These are phyloP conservation scores for Lentinula sp. DNA, from an alignment of 768 basidiomycete genomes.

Conservation along the genomic window DNA sequence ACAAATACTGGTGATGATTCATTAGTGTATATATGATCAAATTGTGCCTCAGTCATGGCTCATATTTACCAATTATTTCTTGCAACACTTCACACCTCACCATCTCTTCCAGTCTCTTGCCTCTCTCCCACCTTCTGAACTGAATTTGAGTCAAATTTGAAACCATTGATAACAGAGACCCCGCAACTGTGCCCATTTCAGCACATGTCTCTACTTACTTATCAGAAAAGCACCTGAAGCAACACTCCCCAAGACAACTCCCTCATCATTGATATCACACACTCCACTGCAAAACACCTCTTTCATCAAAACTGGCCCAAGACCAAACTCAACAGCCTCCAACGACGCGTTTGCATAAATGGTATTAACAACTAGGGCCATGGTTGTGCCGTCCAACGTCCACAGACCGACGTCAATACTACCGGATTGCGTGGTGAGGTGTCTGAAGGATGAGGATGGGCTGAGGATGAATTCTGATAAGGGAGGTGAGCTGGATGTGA, in stretches of 20 bases:
- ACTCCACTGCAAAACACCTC: constrained; percentile 34
- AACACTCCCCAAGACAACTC: constrained; percentile 29
- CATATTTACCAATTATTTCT: too few relatives aligned
- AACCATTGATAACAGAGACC: too few relatives aligned
- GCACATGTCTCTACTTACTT: too few relatives aligned
- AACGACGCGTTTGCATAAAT: constrained; percentile 32
- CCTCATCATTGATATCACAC: constrained; percentile 12
- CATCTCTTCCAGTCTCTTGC: too few relatives aligned
- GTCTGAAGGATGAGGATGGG: constrained; percentile 32
- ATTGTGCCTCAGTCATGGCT: too few relatives aligned
- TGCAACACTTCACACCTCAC: too few relatives aligned
- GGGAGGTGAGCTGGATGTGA: constrained; percentile 21
- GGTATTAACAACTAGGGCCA: constrained; percentile 49
- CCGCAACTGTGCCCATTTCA: too few relatives aligned
- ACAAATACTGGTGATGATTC: too few relatives aligned
- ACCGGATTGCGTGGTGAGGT: constrained; percentile 29
- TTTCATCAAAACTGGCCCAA: constrained; percentile 3
- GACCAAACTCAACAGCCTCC: constrained; percentile 16
- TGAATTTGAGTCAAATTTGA: too few relatives aligned
- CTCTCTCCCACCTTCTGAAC: too few relatives aligned
- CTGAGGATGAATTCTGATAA: constrained; percentile 43
- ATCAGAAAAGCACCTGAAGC: constrained; percentile 31
- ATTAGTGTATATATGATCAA: too few relatives aligned
- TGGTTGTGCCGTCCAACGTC: constrained; percentile 31
- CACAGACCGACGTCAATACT: constrained; percentile 46